Conservation (phyloP, 306 rosid genomes). For the Sicyos edulis region DNA sequence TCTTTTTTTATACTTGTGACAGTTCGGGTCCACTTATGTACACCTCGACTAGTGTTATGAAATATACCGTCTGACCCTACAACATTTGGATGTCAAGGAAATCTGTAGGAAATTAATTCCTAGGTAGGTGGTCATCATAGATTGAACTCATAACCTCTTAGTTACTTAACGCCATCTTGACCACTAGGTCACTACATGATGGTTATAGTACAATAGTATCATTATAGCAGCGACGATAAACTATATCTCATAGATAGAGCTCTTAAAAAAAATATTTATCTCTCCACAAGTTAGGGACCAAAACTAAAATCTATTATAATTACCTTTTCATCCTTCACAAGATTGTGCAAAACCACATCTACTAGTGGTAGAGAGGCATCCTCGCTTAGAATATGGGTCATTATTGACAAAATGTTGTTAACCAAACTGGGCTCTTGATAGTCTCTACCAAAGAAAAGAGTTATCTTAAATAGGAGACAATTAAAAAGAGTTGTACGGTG, state of each 20-base stretch:
- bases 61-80: too few species aligned
- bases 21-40: too few species aligned
- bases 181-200: too few species aligned
- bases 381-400: slow-evolving; percentile 45
- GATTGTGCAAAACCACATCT: slow-evolving; percentile 67
- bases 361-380: slow-evolving; percentile 63
- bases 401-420: slow-evolving; percentile 57
- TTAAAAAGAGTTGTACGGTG: neutral
- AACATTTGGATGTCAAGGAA: too few species aligned
- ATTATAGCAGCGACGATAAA: too few species aligned
- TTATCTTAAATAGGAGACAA: neutral
- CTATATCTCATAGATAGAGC: neutral
- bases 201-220: neutral
- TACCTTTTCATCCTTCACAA: slow-evolving; percentile 59
- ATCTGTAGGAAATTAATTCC: too few species aligned
- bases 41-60: too few species aligned
- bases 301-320: slow-evolving; percentile 13
- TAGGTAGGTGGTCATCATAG: too few species aligned
- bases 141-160: too few species aligned
- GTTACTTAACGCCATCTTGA: too few species aligned
- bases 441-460: slow-evolving; percentile 34
- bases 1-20: too few species aligned
- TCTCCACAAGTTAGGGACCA: neutral
- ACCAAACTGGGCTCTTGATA: slow-evolving; percentile 57
- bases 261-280: neutral